A percentile compares a stretch with the other conserved stretches of the same genome.
Conservation (phyloP, 1,139 yeast genomes). For the Meyerozyma guilliermondii region DNA sequence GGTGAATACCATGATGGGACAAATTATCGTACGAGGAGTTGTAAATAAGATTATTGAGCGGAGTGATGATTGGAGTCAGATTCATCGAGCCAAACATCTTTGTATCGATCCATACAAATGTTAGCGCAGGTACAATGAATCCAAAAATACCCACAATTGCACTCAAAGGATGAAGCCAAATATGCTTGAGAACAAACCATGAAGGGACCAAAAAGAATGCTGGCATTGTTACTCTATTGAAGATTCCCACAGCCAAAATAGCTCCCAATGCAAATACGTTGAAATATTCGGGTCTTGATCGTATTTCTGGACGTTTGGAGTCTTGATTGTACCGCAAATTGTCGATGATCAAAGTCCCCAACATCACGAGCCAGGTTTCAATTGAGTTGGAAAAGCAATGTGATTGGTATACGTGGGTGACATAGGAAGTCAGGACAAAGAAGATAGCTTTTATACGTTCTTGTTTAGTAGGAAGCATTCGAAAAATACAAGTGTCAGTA, state of each 20-base stretch:
- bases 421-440: constrained; percentile 70
- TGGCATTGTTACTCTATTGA: constrained; percentile 81
- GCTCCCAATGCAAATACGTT: constrained; percentile 43
- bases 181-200: constrained; percentile 32
- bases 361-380: constrained; percentile 67
- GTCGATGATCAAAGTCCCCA: constrained; percentile 49
- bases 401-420: constrained; percentile 74
- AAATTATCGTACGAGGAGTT: constrained; percentile 59
- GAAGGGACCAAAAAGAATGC: constrained; percentile 68
- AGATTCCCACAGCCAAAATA: constrained; percentile 60
- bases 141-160: constrained; percentile 22
- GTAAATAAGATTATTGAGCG: constrained; percentile 70
- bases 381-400: constrained; percentile 86
- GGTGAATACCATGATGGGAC: constrained; percentile 77
- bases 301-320: constrained; percentile 6
- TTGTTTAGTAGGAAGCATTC: constrained; percentile 51
- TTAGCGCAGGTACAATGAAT: constrained; percentile 25
- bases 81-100: constrained; percentile 7
- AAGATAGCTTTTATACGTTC: constrained; percentile 62
- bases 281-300: constrained; percentile 6
- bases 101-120: constrained; percentile 49
- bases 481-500: constrained; percentile 47
- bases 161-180: constrained; percentile 22
- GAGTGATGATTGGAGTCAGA: constrained; percentile 50
- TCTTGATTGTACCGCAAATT: constrained; percentile 31